Percentiles rank a stretch among this genome's conserved stretches.
phyloP scores from a whole-genome alignment of 75 land plant genomes.

The Selaginella tamariscina region DNA sequence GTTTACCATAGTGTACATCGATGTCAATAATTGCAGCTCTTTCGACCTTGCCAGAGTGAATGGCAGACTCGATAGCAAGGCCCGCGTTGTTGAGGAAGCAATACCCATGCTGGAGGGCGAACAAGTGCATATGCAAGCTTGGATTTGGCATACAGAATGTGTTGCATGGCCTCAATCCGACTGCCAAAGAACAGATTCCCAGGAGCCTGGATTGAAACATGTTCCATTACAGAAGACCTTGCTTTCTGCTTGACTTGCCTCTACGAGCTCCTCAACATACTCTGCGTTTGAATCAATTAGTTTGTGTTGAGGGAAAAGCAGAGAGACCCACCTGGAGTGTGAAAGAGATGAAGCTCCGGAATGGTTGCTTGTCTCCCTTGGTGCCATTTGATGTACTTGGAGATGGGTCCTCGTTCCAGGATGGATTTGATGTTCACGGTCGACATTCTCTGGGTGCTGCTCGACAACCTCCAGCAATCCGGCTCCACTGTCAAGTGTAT shows the following conservation, averaged over 20 bases:
- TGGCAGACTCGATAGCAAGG: conserved; percentile 63
- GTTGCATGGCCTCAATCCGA: conserved; percentile 69
- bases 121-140: conserved; percentile 72
- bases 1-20: conserved; percentile 92
- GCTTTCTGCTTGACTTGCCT: conserved; percentile 51
- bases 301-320: neutral
- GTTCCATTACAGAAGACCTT: conserved; percentile 47
- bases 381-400: conserved; percentile 59
- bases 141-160: conserved; percentile 53
- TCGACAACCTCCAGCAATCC: conserved; percentile 73
- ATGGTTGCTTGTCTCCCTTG: conserved; percentile 41
- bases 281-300: conserved; percentile 30
- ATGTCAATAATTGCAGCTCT: conserved; percentile 71
- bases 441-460: conserved; percentile 73
- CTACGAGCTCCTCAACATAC: conserved; percentile 50
- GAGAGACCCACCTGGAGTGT: conserved; percentile 39
- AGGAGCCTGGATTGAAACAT: conserved; percentile 68
- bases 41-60: conserved; percentile 30
- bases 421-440: conserved; percentile 79
- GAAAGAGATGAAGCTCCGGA: conserved; percentile 47
- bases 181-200: conserved; percentile 79
- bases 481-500: conserved; percentile 46
- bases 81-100: conserved; percentile 90
- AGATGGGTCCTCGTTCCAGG: conserved; percentile 57
- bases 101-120: conserved; percentile 89